Base-by-base conservation (phyloP, 2,329 filamentous ascomycete species). In the Albophoma yamanashiensis region DNA sequence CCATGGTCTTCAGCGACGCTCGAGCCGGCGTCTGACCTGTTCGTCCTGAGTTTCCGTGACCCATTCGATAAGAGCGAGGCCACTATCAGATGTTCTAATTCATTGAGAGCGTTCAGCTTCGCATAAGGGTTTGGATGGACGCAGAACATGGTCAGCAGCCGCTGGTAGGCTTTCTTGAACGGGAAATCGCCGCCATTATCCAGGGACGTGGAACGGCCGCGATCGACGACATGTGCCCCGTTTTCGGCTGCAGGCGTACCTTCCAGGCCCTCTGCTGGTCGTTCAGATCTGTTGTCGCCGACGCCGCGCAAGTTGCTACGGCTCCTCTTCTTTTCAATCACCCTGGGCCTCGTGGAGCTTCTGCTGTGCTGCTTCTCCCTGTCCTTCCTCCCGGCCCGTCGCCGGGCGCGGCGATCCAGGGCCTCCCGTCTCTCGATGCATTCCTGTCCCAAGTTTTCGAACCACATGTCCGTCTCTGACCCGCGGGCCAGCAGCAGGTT, bases 381-480 rank as follows among this genome's bases (percentile, higher is more conserved):
- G 55, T 69, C 67, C 56, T 76, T 79, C 63, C 76, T 79, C 63
- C 76, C 71, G 3, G 67, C 65, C 39, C 69, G 69, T 61, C 78
- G 68, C 62, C 77, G 69, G 57, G 76, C 76, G 56, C 78, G 77
- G 45, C 76, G 75, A 61, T 84, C 79, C 39, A 81, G 73, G 4
- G 80, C 78, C 57, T 86, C 82, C 55, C 81, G 83, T 34, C 84
- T 79, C 45, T 87, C 83, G 58, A 87, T 84, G 68, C 84, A 87
- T 64, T 87, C 78, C 65, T 87, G 82, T 3, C 85, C 84, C 8
- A 92, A 72, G 17, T 83, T 83, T 58, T 83, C 80, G 65, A 97
- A 94, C 89, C 93, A 97, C 3, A 80, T 80, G 71, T 97, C 94
- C 0, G 93, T 97, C 75, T 99, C 94, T 50, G 92, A 96, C 3